phyloP scores from a whole-genome alignment of 2,329 filamentous ascomycete genomes.

The Reticulascus tulasneorum region DNA sequence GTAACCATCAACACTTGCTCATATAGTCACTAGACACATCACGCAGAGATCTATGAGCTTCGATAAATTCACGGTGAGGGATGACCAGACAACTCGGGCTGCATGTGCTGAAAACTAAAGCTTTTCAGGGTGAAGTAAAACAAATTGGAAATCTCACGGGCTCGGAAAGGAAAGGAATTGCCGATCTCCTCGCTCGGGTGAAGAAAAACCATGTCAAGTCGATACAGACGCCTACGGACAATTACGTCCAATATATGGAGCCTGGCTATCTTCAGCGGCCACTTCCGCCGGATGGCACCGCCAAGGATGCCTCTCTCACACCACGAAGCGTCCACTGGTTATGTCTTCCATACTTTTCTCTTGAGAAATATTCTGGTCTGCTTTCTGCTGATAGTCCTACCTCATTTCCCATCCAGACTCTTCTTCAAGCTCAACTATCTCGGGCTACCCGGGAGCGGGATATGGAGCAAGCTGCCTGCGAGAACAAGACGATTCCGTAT shows the following conservation, averaged over 20 bases:
- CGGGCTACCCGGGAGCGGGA: slow-evolving; percentile 34
- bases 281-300: slow-evolving; percentile 19
- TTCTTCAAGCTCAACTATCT: slow-evolving; percentile 40
- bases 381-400: slow-evolving; percentile 23
- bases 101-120: accelerated
- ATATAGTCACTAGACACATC: slow-evolving; percentile 25
- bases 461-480: slow-evolving; percentile 43
- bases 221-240: slow-evolving; percentile 31
- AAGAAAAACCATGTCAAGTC: slow-evolving; percentile 32
- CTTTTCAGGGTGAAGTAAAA: slow-evolving; percentile 5
- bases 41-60: slow-evolving; percentile 37
- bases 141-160: slow-evolving; percentile 30
- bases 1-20: slow-evolving; percentile 9
- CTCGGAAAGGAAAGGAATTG: slow-evolving; percentile 28
- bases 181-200: slow-evolving; percentile 32
- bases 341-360: slow-evolving; percentile 43
- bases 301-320: slow-evolving; percentile 13
- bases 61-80: slow-evolving; percentile 35
- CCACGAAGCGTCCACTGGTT: slow-evolving; percentile 32
- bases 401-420: slow-evolving; percentile 37
- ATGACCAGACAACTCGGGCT: neutral
- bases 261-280: slow-evolving; percentile 33
- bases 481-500: slow-evolving; percentile 32
- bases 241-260: slow-evolving; percentile 37
- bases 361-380: slow-evolving; percentile 38